Base-by-base conservation (phyloP, 2,329 filamentous ascomycete genomes). In the Mycosphaerella sp. region DNA sequence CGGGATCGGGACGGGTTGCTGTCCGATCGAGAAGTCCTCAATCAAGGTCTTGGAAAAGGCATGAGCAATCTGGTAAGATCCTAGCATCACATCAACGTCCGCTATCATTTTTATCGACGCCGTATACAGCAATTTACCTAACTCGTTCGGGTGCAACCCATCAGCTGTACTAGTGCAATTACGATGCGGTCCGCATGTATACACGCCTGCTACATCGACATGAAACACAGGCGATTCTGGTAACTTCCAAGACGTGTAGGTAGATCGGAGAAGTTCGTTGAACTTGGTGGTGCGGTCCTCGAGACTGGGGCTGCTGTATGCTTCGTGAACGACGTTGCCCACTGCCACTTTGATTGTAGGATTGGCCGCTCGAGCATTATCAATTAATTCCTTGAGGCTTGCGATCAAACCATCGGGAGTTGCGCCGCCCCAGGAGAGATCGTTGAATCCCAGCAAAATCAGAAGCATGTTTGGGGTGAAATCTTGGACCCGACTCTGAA, bases 11-110 rank as follows among this genome's bases (percentile, higher is more conserved):
- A 51, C 17, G 1, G 48, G 53, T 26, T 34, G 12, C 17, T 51
- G 23, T 11, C 53, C 53, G 3, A 51, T 42, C 2, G 53, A 45
- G 43, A 51, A 55, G 29, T 55, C 34, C 17, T 51, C 48, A 29
- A 55, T 45, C n/a, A 55, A 36, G 10, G 42, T 36, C 39, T 55
- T 51, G 7, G 68, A 65, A 59, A 75, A 76, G 8, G 72, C 73
- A 42, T 66, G 59, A 2, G 74, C 72, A 48, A 76, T 72, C 51
- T 75, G 66, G 56, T 65, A 73, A 46, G 76, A 73, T 12, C 73
- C 74, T 1, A 69, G 59, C 5, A 26, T 26, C 26, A 26, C 14
- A 26, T 26, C 26, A 26, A 26, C 26, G 26, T 26, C 26, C 26
- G 26, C 26, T 6, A 26, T 26, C 26, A 26, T 26, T 26, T 26